phyloP scores from a whole-genome alignment of 2,329 filamentous ascomycete genomes.

The Epichloe sylvatica region DNA sequence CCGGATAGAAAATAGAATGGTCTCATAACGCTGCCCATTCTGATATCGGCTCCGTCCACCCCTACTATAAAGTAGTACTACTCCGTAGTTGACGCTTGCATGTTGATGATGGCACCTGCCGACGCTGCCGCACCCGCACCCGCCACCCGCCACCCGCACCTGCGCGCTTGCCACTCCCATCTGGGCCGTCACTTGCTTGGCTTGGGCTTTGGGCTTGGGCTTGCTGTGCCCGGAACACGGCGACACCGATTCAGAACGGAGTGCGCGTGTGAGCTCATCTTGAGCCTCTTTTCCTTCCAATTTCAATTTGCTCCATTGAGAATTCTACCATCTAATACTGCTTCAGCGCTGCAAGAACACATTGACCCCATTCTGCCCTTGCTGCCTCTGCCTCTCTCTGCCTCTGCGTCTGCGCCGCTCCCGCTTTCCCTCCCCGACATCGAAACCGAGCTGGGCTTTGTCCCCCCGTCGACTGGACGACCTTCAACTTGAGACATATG shows the following conservation, averaged over 20 bases:
- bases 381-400: neutral
- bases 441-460: neutral
- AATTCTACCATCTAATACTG: neutral
- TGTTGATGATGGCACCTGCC: no score
- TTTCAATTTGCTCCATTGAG: neutral
- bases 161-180: no score
- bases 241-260: neutral
- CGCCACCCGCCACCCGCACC: no score
- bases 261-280: conserved; percentile 3
- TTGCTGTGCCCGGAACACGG: neutral
- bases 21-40: no score
- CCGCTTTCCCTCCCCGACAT: neutral
- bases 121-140: no score
- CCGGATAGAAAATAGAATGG: no score
- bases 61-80: no score
- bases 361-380: neutral
- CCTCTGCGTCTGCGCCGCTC: neutral
- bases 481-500: conserved; percentile 1
- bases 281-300: neutral
- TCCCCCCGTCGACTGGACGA: neutral
- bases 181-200: no score
- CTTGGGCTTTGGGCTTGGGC: no score
- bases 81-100: no score
- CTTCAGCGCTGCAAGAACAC: neutral
- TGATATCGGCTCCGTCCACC: no score